A percentile compares a stretch with the other conserved stretches of the same genome.
Conservation (phyloP, 2,329 filamentous ascomycete species). For the Ophiosphaerella narmari region DNA sequence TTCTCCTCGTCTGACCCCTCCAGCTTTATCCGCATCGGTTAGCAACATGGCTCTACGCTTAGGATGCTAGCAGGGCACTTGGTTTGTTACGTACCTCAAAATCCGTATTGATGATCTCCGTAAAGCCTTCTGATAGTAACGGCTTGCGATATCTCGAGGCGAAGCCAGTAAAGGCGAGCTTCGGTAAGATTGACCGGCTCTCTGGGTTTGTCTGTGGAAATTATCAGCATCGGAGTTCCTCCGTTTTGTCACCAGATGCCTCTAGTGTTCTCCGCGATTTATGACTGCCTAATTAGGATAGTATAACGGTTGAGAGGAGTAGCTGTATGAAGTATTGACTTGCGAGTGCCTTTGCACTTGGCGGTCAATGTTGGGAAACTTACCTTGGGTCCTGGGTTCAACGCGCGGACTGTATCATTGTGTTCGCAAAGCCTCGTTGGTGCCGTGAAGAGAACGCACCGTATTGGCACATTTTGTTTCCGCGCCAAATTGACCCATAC, state of each 20-base stretch:
- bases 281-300: conserved; percentile 14
- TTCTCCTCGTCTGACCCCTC: conserved; percentile 71
- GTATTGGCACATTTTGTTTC: conserved; percentile 72
- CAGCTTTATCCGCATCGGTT: conserved; percentile 60
- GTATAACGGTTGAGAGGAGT: conserved; percentile 7
- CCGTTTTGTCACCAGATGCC: conserved; percentile 4
- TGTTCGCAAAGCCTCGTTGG: conserved; percentile 73
- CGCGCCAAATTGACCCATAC: conserved; percentile 78
- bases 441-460: conserved; percentile 84
- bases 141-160: conserved; percentile 74
- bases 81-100: conserved; percentile 62
- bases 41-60: conserved; percentile 18
- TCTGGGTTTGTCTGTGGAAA: conserved; percentile 76
- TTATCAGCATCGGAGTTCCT: conserved; percentile 21
- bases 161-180: conserved; percentile 80
- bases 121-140: conserved; percentile 75
- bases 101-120: conserved; percentile 74
- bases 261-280: conserved; percentile 8
- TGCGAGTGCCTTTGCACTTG: conserved; percentile 6
- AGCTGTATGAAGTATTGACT: conserved; percentile 7
- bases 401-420: conserved; percentile 81
- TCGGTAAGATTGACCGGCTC: conserved; percentile 71
- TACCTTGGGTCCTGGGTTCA: conserved; percentile 52
- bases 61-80: conserved; percentile 3
- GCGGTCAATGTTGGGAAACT: conserved; percentile 27